Evolutionary conservation across 139 green algal genomes (phyloP).

Genomic region (Chlamydomonas incerta): DNA sequence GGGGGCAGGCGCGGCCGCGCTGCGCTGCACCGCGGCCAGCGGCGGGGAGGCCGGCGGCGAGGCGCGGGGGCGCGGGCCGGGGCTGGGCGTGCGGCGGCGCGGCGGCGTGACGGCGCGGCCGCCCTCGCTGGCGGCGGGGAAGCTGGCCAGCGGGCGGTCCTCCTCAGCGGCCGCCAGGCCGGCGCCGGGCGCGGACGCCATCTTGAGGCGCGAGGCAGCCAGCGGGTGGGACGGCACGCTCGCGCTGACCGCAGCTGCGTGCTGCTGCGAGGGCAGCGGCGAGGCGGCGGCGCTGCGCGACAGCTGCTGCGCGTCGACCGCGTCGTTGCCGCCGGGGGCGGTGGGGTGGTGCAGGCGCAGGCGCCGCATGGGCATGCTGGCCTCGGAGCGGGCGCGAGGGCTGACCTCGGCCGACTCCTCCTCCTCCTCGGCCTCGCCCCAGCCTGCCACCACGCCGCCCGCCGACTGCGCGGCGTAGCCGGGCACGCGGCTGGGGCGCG

Average conservation of each 20-base stretch:
- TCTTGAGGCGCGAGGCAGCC: background rate
- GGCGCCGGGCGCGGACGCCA: background rate
- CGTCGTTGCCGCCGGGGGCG: too few species aligned
- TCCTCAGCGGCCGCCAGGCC: background rate
- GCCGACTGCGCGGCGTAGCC: background rate
- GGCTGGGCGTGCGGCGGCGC: background rate
- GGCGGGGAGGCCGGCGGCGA: too few species aligned
- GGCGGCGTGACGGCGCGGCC: background rate
- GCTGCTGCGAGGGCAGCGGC: background rate
- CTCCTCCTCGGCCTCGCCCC: background rate
- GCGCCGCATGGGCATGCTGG: background rate
- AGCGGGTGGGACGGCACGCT: background rate
- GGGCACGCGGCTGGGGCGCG: conserved; percentile 29
- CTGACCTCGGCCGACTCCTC: background rate
- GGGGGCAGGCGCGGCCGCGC: background rate
- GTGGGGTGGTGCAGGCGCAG: background rate
- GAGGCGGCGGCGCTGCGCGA: background rate
- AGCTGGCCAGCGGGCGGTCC: conserved; percentile 24
- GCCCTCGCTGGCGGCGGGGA: background rate
- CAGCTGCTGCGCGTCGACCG: background rate
- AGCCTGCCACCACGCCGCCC: background rate
- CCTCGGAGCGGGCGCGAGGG: background rate
- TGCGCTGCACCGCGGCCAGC: too few species aligned
- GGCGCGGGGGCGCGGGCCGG: background rate
- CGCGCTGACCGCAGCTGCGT: too few species aligned